These are phyloP conservation scores for Allium sativum DNA, from an alignment of 106 monocot genomes.

Conservation along the genomic window DNA sequence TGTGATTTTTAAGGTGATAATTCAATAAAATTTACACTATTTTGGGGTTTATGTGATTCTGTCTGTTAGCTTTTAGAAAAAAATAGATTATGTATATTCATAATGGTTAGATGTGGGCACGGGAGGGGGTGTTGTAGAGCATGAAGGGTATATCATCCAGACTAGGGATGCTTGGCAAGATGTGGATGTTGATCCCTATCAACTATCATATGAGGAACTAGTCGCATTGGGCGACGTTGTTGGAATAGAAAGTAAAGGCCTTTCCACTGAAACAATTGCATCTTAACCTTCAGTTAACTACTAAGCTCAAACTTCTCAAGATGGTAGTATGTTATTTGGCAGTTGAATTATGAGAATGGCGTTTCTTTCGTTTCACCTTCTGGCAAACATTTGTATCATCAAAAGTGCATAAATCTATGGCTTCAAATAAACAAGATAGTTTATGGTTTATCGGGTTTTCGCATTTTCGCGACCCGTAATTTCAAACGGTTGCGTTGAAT, in stretches of 20 bases:
- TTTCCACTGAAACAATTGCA: constrained; percentile 72
- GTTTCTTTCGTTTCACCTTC: constrained; percentile 63
- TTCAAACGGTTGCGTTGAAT: too few species aligned
- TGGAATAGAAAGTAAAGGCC: constrained; percentile 85
- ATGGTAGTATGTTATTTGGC: constrained; percentile 88
- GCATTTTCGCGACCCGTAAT: too few species aligned
- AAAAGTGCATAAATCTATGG: constrained; percentile 85
- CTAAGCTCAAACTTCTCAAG: constrained; percentile 36
- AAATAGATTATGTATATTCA: too few species aligned
- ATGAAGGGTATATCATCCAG: too few species aligned
- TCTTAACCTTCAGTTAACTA: constrained; percentile 74
- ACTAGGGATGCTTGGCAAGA: constrained; percentile 75
- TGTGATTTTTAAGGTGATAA: too few species aligned
- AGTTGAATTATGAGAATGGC: constrained; percentile 77
- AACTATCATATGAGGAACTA: constrained; percentile 92
- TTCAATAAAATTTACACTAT: too few species aligned
- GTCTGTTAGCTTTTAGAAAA: too few species aligned
- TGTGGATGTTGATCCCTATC: constrained; percentile 93
- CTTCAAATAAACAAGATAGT: constrained; percentile 98
- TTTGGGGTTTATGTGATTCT: too few species aligned
- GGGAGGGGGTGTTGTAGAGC: too few species aligned
- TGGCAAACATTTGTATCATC: constrained; percentile 90
- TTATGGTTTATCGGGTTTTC: too few species aligned
- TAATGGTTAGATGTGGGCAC: too few species aligned
- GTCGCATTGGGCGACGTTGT: constrained; percentile 86